phyloP scores from a whole-genome alignment of 2,329 filamentous ascomycete genomes.

The Colletotrichum nymphaeae region DNA sequence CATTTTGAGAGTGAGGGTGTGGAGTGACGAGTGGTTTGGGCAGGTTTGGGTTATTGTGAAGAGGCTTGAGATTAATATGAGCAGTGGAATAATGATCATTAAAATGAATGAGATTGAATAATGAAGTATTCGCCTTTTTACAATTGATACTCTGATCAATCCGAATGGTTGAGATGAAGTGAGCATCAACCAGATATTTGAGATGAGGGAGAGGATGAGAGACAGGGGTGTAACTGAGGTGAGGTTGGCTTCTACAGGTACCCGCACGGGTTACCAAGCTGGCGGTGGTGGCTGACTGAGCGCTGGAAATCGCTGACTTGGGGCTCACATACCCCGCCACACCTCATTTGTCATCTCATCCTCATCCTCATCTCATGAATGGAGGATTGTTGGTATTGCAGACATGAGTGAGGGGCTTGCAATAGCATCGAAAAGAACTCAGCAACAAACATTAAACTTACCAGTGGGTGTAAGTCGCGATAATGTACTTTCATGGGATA shows the following conservation, averaged over 20 bases:
- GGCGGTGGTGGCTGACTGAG: constrained; percentile 17
- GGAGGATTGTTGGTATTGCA: neutral
- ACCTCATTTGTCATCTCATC: neutral
- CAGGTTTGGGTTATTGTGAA: no score
- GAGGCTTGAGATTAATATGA: neutral
- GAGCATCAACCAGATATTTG: neutral
- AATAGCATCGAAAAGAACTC: no score
- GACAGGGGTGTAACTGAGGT: neutral
- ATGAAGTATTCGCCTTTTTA: no score
- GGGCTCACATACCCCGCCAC: neutral
- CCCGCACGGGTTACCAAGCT: constrained; percentile 3
- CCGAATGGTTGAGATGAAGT: neutral
- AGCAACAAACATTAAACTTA: no score
- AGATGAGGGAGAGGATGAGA: neutral
- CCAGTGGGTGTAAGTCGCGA: no score
- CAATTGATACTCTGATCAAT: neutral
- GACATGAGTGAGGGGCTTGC: no score
- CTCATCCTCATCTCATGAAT: neutral
- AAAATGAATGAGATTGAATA: neutral
- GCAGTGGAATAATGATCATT: neutral
- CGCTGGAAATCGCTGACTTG: neutral
- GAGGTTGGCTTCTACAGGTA: neutral
- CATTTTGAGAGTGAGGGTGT: constrained; percentile 4
- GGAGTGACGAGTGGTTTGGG: neutral
- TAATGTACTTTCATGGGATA: no score